These are phyloP conservation scores for Maudiozyma serrabonitensis DNA, from an alignment of 805 yeast genomes.

Conservation along the genomic window DNA sequence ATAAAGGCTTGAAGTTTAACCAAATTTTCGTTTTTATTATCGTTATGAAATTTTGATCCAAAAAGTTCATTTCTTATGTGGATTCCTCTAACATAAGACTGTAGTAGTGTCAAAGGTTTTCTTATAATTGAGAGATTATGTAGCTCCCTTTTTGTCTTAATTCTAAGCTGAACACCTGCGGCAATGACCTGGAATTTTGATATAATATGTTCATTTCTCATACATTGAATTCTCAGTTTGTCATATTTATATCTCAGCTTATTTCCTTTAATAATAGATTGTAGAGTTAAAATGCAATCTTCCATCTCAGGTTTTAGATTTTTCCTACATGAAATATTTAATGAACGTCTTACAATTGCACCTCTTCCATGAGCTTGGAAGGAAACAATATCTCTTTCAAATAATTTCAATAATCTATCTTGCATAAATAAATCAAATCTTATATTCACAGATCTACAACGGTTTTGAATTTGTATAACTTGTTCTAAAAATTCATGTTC, in stretches of 20 bases:
- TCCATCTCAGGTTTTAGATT: constrained; percentile 7
- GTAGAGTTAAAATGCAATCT: constrained; percentile 30
- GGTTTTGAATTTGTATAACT: constrained; percentile 52
- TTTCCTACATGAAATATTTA: not conserved
- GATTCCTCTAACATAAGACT: constrained; percentile 12
- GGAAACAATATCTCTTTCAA: constrained; percentile 38
- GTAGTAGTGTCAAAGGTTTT: constrained; percentile 14
- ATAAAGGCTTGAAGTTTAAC: not conserved
- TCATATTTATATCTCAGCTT: constrained; percentile 21
- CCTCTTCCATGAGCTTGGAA: constrained; percentile 50
- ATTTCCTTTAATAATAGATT: constrained; percentile 46
- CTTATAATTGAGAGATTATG: constrained; percentile 2
- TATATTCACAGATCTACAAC: constrained; percentile 57
- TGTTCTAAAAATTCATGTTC: constrained; percentile 21
- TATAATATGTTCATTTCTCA: constrained; percentile 22
- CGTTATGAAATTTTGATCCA: no score
- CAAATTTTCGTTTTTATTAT: no score
- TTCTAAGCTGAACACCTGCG: constrained; percentile 32
- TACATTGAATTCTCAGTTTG: constrained; percentile 13
- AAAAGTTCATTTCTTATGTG: no score
- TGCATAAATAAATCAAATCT: constrained; percentile 58
- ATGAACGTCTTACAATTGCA: constrained; percentile 13
- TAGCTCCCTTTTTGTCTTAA: constrained; percentile 2
- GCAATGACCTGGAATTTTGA: constrained; percentile 31
- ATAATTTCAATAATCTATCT: constrained; percentile 50